phyloP scores from a whole-genome alignment of 495 filamentous ascomycete genomes.

The Diplogelasinospora grovesii region DNA sequence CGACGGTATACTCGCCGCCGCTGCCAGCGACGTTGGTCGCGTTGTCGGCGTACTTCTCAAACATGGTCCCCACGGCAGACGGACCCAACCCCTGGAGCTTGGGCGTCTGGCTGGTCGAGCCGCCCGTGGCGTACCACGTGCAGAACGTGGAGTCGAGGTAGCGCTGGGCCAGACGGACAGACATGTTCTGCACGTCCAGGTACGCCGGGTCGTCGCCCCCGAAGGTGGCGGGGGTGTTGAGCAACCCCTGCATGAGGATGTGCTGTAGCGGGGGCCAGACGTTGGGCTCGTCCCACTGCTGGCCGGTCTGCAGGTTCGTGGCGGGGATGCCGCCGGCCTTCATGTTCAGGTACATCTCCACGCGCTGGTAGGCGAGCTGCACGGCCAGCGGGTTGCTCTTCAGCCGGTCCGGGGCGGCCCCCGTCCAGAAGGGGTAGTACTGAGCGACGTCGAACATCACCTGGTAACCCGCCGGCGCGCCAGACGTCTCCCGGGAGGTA shows the following conservation, averaged over 20 bases:
- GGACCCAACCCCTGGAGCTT: constrained; percentile 33
- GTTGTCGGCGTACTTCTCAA: constrained; percentile 45
- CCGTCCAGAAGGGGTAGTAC: constrained; percentile 47
- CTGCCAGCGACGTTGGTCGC: constrained; percentile 41
- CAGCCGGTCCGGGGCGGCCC: constrained; percentile 37
- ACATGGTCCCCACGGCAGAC: constrained; percentile 37
- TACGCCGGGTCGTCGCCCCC: constrained; percentile 37
- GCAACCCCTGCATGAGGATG: constrained; percentile 40
- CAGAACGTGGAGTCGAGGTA: constrained; percentile 47
- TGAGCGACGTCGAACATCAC: constrained; percentile 38
- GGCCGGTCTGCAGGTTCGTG: constrained; percentile 39
- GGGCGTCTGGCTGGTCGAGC: constrained; percentile 35
- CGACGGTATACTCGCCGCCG: constrained; percentile 45
- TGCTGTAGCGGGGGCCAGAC: constrained; percentile 47
- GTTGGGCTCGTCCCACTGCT: constrained; percentile 48
- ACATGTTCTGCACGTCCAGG: constrained; percentile 30
- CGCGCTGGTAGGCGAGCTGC: constrained; percentile 29
- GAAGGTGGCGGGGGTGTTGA: constrained; percentile 41
- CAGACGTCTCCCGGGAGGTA: constrained; percentile 18
- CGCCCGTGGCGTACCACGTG: constrained; percentile 45
- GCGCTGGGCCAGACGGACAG: constrained; percentile 38
- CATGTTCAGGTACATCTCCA: constrained; percentile 27
- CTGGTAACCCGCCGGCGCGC: constrained; percentile 33
- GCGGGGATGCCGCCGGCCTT: constrained; percentile 38
- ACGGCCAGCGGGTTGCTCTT: constrained; percentile 42